phyloP scores from a whole-genome alignment of 2,329 filamentous ascomycete genomes.

The Byssochlamys sp. region DNA sequence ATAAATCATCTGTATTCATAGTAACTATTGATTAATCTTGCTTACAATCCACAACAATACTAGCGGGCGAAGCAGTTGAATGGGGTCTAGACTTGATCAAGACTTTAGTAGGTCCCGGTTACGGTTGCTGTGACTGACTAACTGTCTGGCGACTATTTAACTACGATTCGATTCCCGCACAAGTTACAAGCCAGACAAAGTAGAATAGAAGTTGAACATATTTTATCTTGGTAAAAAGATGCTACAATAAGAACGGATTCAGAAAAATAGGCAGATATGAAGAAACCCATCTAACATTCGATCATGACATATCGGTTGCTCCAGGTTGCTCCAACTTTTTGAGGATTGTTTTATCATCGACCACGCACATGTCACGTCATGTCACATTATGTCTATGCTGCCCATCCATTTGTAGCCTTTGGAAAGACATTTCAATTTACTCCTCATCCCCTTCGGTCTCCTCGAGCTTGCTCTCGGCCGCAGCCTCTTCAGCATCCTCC shows the following conservation, averaged over 20 bases:
- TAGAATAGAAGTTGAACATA: background rate
- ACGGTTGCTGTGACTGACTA: background rate
- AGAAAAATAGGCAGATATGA: background rate
- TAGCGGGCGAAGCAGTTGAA: too few species aligned
- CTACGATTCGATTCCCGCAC: background rate
- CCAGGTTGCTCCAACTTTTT: background rate
- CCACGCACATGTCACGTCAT: background rate
- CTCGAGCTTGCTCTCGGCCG: slow-evolving; percentile 44
- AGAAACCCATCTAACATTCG: background rate
- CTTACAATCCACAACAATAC: too few species aligned
- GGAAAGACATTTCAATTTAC: slow-evolving; percentile 13
- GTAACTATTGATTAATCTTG: too few species aligned
- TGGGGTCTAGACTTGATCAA: too few species aligned
- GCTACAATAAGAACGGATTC: background rate
- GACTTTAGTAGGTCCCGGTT: background rate
- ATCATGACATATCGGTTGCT: background rate
- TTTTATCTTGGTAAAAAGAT: background rate
- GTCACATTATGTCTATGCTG: background rate
- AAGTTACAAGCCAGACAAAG: background rate
- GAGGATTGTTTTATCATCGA: background rate
- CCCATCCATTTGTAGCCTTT: background rate
- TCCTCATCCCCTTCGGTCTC: slow-evolving; percentile 46
- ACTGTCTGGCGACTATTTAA: background rate
- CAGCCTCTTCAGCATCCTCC: slow-evolving; percentile 62
- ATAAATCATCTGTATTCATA: too few species aligned